A percentile compares a stretch with the other conserved stretches of the same genome.
Conservation (phyloP, 371 early-diverging fungal species). For the Mortierella sp. region DNA sequence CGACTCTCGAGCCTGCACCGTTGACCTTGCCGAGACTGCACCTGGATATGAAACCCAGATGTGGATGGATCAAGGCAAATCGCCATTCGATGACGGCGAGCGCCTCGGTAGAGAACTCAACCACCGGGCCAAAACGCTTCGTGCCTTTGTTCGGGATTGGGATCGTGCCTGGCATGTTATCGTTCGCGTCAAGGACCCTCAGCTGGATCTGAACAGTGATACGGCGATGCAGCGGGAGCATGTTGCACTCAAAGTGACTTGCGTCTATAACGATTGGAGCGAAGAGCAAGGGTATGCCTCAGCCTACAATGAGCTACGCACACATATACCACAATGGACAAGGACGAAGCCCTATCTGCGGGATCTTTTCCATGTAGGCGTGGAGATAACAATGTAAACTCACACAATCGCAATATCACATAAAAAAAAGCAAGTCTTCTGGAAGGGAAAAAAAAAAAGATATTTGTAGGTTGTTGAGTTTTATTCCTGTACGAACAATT, state of each 20-base stretch:
- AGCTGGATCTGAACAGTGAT: neutral
- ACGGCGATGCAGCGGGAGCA: neutral
- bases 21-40: constrained; percentile 20
- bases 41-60: constrained; percentile 30
- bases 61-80: constrained; percentile 9
- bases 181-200: constrained; percentile 24
- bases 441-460: too few species aligned
- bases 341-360: constrained; percentile 13
- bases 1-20: constrained; percentile 39
- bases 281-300: constrained; percentile 30
- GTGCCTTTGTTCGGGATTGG: constrained; percentile 29
- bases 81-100: neutral
- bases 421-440: too few species aligned
- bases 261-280: constrained; percentile 46
- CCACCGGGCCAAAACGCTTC: constrained; percentile 26
- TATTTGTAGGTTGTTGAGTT: too few species aligned
- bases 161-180: constrained; percentile 31
- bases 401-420: too few species aligned
- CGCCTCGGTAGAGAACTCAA: constrained; percentile 2
- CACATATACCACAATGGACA: constrained; percentile 38
- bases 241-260: constrained; percentile 20
- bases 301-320: constrained; percentile 19
- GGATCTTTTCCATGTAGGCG: constrained; percentile 26
- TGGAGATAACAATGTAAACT: constrained; percentile 6
- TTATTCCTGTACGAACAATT: constrained; percentile 44